A percentile compares a stretch with the other conserved stretches of the same genome.
Conservation (phyloP, 2,329 filamentous ascomycete genomes). For the Neospermospora avenae region DNA sequence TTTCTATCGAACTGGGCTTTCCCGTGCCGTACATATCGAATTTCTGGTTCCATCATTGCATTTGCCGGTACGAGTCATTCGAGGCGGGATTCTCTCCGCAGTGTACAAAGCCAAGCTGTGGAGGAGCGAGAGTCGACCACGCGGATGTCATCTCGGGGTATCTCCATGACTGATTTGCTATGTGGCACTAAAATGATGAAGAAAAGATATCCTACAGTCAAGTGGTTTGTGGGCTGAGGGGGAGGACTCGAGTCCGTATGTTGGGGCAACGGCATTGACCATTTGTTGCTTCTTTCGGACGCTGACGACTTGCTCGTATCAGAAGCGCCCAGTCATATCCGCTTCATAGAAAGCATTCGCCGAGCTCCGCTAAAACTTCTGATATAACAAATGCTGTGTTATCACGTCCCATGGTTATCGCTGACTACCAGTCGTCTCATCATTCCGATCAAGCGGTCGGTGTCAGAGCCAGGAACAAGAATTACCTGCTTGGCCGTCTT, state of each 20-base stretch:
- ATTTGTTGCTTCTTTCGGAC: background rate
- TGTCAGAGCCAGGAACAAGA: background rate
- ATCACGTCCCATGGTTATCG: no score
- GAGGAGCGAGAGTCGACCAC: background rate
- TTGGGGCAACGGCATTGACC: background rate
- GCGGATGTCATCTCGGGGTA: background rate
- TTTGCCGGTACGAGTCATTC: background rate
- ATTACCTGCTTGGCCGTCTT: no score
- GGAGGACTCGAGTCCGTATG: background rate
- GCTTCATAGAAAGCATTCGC: no score
- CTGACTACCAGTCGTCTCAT: no score
- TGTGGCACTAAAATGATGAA: background rate
- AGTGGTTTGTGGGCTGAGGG: background rate
- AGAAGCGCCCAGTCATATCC: background rate
- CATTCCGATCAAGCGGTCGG: background rate
- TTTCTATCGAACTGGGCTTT: background rate
- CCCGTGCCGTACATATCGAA: background rate
- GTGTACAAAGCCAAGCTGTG: background rate
- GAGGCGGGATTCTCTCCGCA: slow-evolving; percentile 1
- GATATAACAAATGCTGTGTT: no score
- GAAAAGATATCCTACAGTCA: background rate
- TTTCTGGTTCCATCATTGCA: background rate
- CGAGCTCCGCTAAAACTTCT: no score
- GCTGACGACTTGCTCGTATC: background rate
- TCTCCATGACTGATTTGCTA: background rate